These are phyloP conservation scores for Yarrowia alimentaria DNA, from an alignment of 805 yeast species.

Conservation along the genomic window DNA sequence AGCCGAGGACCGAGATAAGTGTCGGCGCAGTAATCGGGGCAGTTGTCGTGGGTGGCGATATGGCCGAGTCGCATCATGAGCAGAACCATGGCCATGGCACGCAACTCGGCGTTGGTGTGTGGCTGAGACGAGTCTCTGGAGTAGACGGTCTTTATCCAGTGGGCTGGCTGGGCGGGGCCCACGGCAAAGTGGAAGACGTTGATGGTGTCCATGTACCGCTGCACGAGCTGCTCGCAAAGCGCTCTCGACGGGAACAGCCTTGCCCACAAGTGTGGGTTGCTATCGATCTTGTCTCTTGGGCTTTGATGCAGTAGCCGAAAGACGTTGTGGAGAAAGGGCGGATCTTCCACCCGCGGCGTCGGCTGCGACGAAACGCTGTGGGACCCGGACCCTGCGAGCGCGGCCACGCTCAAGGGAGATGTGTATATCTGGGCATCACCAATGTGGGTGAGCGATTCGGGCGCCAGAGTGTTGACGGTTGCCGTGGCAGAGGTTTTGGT, in stretches of 20 bases:
- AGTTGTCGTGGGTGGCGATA: slow-evolving; percentile 12
- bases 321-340: slow-evolving; percentile 17
- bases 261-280: slow-evolving; percentile 12
- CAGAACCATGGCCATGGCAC: slow-evolving; percentile 11
- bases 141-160: slow-evolving; percentile 6
- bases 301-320: slow-evolving; percentile 9
- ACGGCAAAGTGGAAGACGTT: slow-evolving; percentile 20
- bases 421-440: slow-evolving; percentile 21
- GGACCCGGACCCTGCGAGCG: slow-evolving; percentile 8
- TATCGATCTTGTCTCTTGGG: slow-evolving; percentile 8
- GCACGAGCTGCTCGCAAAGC: slow-evolving; percentile 6
- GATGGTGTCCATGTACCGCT: slow-evolving; percentile 17
- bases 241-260: slow-evolving; percentile 8
- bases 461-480: slow-evolving; percentile 10
- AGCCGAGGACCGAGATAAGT: slow-evolving; percentile 1
- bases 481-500: background rate
- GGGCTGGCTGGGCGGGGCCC: slow-evolving; percentile 4
- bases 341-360: background rate
- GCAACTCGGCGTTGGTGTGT: slow-evolving; percentile 5
- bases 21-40: slow-evolving; percentile 20
- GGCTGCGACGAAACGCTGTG: slow-evolving; percentile 10
- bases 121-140: slow-evolving; percentile 7
- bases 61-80: slow-evolving; percentile 16
- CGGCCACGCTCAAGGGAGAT: slow-evolving; percentile 3
- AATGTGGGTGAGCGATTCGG: slow-evolving; percentile 5